Conservation (phyloP, 108 stramenopile genomes). For the Skeletonema tropicum region DNA sequence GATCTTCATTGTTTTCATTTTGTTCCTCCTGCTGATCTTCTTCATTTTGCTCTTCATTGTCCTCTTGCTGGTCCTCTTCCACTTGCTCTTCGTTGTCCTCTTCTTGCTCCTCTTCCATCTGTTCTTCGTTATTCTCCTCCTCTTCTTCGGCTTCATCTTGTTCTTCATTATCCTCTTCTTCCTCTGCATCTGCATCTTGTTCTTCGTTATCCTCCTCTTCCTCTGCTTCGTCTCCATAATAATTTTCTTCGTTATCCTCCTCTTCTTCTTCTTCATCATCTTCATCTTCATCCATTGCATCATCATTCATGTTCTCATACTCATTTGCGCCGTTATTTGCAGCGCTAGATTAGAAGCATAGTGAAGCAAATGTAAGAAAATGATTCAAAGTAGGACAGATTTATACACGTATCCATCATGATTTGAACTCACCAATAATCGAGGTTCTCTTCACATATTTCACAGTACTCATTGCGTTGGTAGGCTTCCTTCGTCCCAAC, state of each 20-base stretch:
- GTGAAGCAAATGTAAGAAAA: neutral
- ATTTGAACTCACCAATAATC: conserved; percentile 11
- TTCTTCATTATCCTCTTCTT: neutral
- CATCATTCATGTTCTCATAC: neutral
- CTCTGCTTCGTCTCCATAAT: neutral
- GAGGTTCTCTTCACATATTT: conserved; percentile 31
- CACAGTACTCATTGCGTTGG: conserved; percentile 46
- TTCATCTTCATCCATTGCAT: neutral
- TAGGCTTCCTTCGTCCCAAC: conserved; percentile 40
- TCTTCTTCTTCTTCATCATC: neutral
- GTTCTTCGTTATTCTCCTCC: neutral
- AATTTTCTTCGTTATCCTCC: neutral
- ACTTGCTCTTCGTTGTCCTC: neutral
- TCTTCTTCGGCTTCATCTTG: conserved; percentile 2
- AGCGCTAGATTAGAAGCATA: neutral
- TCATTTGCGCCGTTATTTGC: neutral
- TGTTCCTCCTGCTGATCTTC: conserved; percentile 3
- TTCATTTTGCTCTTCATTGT: neutral
- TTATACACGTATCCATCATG: neutral
- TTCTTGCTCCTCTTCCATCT: neutral
- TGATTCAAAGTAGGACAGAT: no score
- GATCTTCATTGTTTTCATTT: neutral
- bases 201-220: neutral
- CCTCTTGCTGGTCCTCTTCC: no score
- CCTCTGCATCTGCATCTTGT: neutral